Percentiles rank a stretch among this genome's conserved stretches.
phyloP scores from a whole-genome alignment of 148 eudicot genomes.

The Fallopia convolvulus region DNA sequence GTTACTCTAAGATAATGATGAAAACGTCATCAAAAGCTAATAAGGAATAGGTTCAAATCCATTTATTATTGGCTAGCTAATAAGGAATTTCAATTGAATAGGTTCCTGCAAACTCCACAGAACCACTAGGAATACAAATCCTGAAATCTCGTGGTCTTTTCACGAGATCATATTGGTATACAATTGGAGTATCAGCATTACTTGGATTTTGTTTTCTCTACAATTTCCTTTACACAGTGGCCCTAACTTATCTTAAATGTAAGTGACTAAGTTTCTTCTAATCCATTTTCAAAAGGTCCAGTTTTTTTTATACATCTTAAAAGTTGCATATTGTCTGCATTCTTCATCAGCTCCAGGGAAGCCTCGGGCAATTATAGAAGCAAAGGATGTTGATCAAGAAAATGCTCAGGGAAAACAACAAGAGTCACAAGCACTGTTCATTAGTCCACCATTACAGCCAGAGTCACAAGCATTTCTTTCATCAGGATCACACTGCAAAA shows the following conservation, averaged over 20 bases:
- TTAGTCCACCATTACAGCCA: slow-evolving; percentile 75
- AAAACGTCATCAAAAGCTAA: too few relatives aligned
- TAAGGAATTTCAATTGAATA: background rate
- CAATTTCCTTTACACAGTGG: slow-evolving; percentile 25
- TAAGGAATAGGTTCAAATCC: too few relatives aligned
- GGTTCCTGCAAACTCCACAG: slow-evolving; percentile 14
- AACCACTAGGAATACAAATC: slow-evolving; percentile 17
- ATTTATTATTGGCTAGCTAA: background rate
- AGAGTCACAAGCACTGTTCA: slow-evolving; percentile 69
- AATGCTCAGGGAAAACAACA: background rate
- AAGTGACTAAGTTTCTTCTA: slow-evolving; percentile 14
- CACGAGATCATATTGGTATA: slow-evolving; percentile 30
- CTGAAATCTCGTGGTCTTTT: slow-evolving; percentile 35
- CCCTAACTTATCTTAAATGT: slow-evolving; percentile 52
- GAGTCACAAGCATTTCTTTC: slow-evolving; percentile 52
- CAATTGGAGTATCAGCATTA: slow-evolving; percentile 39
- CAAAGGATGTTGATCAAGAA: too few relatives aligned
- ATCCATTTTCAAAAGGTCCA: background rate
- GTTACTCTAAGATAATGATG: too few relatives aligned
- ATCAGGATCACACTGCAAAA: slow-evolving; percentile 73
- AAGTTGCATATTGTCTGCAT: background rate
- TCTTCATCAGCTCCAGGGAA: slow-evolving; percentile 9
- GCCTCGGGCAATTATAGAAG: background rate
- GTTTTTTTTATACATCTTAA: slow-evolving; percentile 10
- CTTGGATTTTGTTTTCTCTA: slow-evolving; percentile 43